These are phyloP conservation scores for Cryptococcus deneoformans DNA, from an alignment of 1,284 basidiomycete species.

Conservation along the genomic window DNA sequence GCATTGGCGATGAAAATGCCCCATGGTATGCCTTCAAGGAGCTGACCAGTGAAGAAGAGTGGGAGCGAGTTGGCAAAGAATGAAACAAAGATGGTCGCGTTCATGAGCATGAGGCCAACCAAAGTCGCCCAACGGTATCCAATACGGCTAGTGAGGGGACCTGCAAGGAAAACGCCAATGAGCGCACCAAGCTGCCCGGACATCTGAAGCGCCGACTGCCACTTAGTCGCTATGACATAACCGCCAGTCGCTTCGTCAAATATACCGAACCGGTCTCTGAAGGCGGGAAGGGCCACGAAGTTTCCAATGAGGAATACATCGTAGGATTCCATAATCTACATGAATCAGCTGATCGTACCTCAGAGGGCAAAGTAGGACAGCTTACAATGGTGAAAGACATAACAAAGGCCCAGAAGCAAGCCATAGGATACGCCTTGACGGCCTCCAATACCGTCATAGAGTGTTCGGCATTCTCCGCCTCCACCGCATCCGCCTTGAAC, in stretches of 20 bases:
- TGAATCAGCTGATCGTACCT: neutral
- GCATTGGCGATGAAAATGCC: slow-evolving; percentile 34
- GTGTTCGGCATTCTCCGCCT: slow-evolving; percentile 21
- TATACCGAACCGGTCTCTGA: slow-evolving; percentile 17
- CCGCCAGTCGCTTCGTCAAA: slow-evolving; percentile 6
- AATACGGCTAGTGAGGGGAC: slow-evolving; percentile 31
- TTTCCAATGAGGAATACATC: slow-evolving; percentile 37
- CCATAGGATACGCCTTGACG: slow-evolving; percentile 27
- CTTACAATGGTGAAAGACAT: slow-evolving; percentile 26
- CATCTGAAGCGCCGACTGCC: slow-evolving; percentile 33
- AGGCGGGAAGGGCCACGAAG: slow-evolving; percentile 25
- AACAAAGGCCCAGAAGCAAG: slow-evolving; percentile 27
- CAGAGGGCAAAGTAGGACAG: neutral
- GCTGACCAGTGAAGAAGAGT: slow-evolving; percentile 29
- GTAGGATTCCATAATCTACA: slow-evolving; percentile 34
- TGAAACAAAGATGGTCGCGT: slow-evolving; percentile 21
- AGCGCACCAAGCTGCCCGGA: slow-evolving; percentile 34
- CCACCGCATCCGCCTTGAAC: slow-evolving; percentile 17
- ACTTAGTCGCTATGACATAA: slow-evolving; percentile 27
- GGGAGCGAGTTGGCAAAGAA: slow-evolving; percentile 35
- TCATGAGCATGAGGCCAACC: slow-evolving; percentile 20
- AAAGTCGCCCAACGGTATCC: slow-evolving; percentile 37
- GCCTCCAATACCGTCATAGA: slow-evolving; percentile 22
- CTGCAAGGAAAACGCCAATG: slow-evolving; percentile 41
- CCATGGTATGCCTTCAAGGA: slow-evolving; percentile 32